phyloP scores from a whole-genome alignment of 2,329 filamentous ascomycete species.

The Beauveria varroae region DNA sequence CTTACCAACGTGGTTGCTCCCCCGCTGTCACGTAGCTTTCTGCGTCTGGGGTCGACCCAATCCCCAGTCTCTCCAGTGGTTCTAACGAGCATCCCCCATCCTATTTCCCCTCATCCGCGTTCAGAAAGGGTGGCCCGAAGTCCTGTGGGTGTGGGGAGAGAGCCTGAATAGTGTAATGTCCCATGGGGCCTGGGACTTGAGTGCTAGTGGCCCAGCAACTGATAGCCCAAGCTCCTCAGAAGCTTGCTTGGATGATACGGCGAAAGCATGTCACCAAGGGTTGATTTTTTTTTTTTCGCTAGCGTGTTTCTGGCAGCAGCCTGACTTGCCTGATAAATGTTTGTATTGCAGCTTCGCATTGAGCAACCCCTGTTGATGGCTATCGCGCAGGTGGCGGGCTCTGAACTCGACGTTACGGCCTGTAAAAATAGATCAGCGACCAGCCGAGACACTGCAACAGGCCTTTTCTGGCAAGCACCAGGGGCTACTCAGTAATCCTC shows the following conservation, averaged over 20 bases:
- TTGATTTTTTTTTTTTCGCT: not conserved
- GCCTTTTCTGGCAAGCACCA: not conserved
- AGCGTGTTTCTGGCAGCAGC: not conserved
- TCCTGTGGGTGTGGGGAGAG: not conserved
- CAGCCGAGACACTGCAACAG: not conserved
- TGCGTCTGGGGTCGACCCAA: not conserved
- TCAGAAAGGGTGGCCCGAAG: not conserved
- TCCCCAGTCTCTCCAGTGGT: conserved; percentile 8
- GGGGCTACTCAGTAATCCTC: not conserved
- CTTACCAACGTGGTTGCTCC: conserved; percentile 2
- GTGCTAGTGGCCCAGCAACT: not conserved
- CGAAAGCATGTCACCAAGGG: conserved; percentile 1
- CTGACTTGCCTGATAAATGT: too few species aligned
- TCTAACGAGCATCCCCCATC: not conserved
- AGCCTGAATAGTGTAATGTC: not conserved
- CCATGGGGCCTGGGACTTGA: not conserved
- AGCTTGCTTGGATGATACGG: not conserved
- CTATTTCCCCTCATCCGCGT: not conserved
- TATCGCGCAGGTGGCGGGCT: not conserved
- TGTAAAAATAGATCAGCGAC: conserved; percentile 8
- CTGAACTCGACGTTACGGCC: conserved; percentile 1
- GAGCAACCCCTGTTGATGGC: not conserved
- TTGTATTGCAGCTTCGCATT: not conserved
- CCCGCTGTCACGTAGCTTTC: conserved; percentile 12
- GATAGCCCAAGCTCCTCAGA: not conserved